Base-by-base conservation (phyloP, 1,284 basidiomycete species). In the Ceratorhiza oryzae-sativae region DNA sequence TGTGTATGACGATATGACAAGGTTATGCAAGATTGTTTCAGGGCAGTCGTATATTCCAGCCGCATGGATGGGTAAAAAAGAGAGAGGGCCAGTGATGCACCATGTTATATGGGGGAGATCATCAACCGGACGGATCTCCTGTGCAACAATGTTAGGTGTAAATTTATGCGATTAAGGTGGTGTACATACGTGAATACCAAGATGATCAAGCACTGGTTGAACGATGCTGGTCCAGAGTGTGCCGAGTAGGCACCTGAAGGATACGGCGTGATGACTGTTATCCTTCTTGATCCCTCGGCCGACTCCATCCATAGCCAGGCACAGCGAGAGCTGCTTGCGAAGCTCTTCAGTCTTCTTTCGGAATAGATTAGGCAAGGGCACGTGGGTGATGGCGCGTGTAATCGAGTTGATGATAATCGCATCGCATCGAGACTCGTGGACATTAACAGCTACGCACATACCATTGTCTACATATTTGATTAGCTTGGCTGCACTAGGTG, bases 41-140 rank as follows among this genome's bases (percentile, higher is more conserved):
- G 45, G 27, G 13, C 15, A 2, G 18, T 36, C 27, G 30, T 63
- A 63, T 3, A n/a, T 1, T 9, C 46, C 45, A 9, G 61, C 61
- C 1, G 61, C 61, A 15, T 63, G 61, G 1, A 63, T n/a, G 4
- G 61, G 61, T 15, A 63, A 18, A 10, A 34, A 63, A 2, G 61
- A 63, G 18, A 63, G 61, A 3, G 10, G 25, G 4, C 61, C 61
- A 5, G 61, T 63, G n/a, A 45, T 49, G 27, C 61, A 63, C 61
- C 61, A 63, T 4, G 32, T 49, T 1, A 63, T 48, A 25, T 63
- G 61, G 6, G 61, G 61, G 1, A 63, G 30, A 27, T 63, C 41
- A 3, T 48, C 30, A 2, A 9, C 3, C 12, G 61, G 15, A 1
- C 20, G 23, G 3, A 15, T 34, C n/a, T 51, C n/a, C 61, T 63